Base-by-base conservation (phyloP, 2,329 filamentous ascomycete genomes). In the Phoma sp. region DNA sequence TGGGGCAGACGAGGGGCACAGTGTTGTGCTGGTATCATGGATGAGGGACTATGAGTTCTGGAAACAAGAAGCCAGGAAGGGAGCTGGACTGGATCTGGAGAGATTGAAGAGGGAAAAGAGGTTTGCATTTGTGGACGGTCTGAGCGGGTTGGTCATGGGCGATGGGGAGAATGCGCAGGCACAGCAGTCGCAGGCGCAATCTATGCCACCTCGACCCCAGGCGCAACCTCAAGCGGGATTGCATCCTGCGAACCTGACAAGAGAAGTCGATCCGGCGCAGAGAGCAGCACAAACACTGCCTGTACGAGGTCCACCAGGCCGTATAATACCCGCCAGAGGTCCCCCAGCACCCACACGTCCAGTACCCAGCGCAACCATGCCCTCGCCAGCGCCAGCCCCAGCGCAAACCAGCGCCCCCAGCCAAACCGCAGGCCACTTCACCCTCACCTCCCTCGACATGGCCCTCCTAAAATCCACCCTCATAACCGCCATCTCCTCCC, bases 1-100 rank as follows among this genome's bases (percentile, higher is more conserved):
- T 3, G 66, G 68, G 59, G 62, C 47, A 26, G 61, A 65, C 14
- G 59, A 60, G 36, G 64, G 58, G 5, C 61, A 62, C 9, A 73
- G 72, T 15, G 75, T 97, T 1, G 80, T 96, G 3, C 80, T 97
- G 3, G 86, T 95, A 53, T 96, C 90, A 77, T 96, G 95, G 76
- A 78, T 96, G 75, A 83, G 91, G 56, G 89, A 93, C 65, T 84
- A 83, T 59, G 78, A 83, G 1, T 96, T 96, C 70, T 97, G 92
- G 92, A 86, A 80, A 58, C 84, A 87, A 3, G 88, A 90, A 42
- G 83, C 83, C 2, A 83, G 85, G 47, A 87, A 87, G 73, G 74
- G 92, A 68, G 89, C 61, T 83, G 90, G 90, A 2, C 69, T 95
- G 42, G 91, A 96, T 74, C 78, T 95, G 43, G 83, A 88, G 15